Conservation (phyloP, 1,284 basidiomycete genomes). For the Anthracocystis panici-leucophaei region DNA sequence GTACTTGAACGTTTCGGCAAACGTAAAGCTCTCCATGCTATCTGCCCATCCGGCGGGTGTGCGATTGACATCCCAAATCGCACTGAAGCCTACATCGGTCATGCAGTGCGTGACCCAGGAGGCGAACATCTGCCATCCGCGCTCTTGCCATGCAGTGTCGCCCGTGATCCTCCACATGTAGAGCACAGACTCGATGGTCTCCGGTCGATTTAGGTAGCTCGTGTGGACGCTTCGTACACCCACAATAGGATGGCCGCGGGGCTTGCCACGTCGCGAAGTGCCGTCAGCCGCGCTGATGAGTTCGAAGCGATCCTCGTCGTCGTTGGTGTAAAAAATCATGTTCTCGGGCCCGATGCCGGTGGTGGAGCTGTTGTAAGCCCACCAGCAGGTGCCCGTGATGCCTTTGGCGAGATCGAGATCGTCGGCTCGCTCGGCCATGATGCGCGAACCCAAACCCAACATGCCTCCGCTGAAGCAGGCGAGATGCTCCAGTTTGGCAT, state of each 20-base stretch:
- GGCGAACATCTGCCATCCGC: constrained; percentile 75
- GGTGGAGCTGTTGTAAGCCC: constrained; percentile 70
- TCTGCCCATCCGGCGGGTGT: constrained; percentile 66
- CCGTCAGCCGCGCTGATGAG: constrained; percentile 44
- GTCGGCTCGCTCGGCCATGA: constrained; percentile 69
- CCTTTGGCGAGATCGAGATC: constrained; percentile 71
- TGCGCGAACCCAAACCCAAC: constrained; percentile 73
- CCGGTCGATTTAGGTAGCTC: constrained; percentile 71
- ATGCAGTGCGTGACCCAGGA: constrained; percentile 72
- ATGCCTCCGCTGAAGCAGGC: constrained; percentile 74
- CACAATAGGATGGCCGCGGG: constrained; percentile 63
- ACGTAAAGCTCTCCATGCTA: constrained; percentile 73
- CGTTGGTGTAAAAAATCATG: constrained; percentile 54
- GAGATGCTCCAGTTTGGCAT: constrained; percentile 69
- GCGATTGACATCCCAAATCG: constrained; percentile 70
- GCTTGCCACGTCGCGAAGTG: constrained; percentile 44
- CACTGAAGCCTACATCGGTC: constrained; percentile 70
- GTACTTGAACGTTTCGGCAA: constrained; percentile 74
- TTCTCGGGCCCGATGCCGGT: constrained; percentile 68
- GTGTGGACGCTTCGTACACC: constrained; percentile 53
- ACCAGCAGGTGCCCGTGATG: constrained; percentile 73
- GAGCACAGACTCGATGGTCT: constrained; percentile 75
- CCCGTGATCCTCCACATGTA: constrained; percentile 74
- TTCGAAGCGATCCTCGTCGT: constrained; percentile 59
- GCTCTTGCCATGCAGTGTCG: constrained; percentile 73